phyloP scores from a whole-genome alignment of 164 flowering plant genomes.

The Santalum album region DNA sequence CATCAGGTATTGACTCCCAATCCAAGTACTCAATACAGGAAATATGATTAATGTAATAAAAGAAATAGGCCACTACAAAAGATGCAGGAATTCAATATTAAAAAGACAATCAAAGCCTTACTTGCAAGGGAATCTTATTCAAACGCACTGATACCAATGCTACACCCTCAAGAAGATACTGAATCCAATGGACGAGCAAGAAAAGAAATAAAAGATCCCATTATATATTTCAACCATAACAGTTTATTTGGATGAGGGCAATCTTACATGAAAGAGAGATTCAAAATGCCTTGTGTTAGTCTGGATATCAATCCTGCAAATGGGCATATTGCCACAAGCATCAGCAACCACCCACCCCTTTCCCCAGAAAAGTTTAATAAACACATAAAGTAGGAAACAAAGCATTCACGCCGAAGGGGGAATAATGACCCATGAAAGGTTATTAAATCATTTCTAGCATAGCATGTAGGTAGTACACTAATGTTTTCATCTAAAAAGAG shows the following conservation, averaged over 20 bases:
- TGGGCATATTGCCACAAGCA: no score
- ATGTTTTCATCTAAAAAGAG: no score
- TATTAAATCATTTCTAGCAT: no score
- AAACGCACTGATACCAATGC: conserved; percentile 49
- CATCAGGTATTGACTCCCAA: no score
- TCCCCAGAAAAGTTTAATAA: no score
- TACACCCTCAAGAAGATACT: conserved; percentile 95
- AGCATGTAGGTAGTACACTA: no score
- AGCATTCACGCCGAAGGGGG: no score
- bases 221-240: background rate
- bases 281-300: conserved; percentile 71
- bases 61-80: background rate
- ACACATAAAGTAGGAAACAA: background rate
- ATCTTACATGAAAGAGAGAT: conserved; percentile 68
- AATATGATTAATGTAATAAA: background rate
- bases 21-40: no score
- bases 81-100: background rate
- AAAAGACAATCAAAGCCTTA: conserved; percentile 14
- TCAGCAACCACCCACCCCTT: no score
- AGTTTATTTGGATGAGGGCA: background rate
- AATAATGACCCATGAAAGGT: no score
- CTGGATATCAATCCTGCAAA: conserved; percentile 95
- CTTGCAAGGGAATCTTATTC: conserved; percentile 76
- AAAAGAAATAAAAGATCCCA: background rate
- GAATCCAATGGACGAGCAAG: conserved; percentile 6